Evolutionary conservation across 164 flowering plant genomes (phyloP).

Genomic region (Dillenia suffruticosa): DNA sequence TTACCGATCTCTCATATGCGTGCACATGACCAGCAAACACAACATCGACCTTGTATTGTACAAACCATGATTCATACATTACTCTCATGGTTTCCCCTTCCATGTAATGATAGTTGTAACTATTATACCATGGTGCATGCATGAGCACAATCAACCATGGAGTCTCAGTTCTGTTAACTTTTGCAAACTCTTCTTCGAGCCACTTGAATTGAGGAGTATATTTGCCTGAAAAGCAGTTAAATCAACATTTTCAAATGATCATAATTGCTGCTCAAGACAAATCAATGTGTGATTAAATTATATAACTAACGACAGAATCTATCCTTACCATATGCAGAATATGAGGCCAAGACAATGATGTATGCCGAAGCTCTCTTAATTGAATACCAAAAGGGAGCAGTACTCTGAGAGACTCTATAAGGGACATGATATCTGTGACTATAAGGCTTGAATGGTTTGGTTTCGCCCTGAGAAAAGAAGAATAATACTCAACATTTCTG

Average conservation of each 20-base stretch:
- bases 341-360: slow-evolving; percentile 32
- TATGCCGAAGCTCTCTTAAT: slow-evolving; percentile 37
- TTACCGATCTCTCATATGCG: slow-evolving; percentile 54
- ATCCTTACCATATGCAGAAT: slow-evolving; percentile 30
- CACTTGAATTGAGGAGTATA: slow-evolving; percentile 42
- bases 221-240: slow-evolving; percentile 17
- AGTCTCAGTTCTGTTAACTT: slow-evolving; percentile 36
- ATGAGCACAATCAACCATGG: slow-evolving; percentile 49
- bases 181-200: slow-evolving; percentile 35
- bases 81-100: slow-evolving; percentile 68
- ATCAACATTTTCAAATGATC: slow-evolving; percentile 8
- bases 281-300: too few relatives aligned
- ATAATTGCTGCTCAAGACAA: slow-evolving; percentile 1
- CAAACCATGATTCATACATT: slow-evolving; percentile 52
- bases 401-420: slow-evolving; percentile 23
- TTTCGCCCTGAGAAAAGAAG: slow-evolving; percentile 24
- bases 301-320: too few relatives aligned
- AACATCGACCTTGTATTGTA: slow-evolving; percentile 51
- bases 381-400: slow-evolving; percentile 33
- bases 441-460: slow-evolving; percentile 30
- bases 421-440: slow-evolving; percentile 26
- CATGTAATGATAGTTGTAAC: slow-evolving; percentile 48
- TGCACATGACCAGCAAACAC: slow-evolving; percentile 65
- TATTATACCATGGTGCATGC: slow-evolving; percentile 46
- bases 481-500: neutral